phyloP scores from a whole-genome alignment of 352 stramenopile species.

The Pythium grandisporangium region DNA sequence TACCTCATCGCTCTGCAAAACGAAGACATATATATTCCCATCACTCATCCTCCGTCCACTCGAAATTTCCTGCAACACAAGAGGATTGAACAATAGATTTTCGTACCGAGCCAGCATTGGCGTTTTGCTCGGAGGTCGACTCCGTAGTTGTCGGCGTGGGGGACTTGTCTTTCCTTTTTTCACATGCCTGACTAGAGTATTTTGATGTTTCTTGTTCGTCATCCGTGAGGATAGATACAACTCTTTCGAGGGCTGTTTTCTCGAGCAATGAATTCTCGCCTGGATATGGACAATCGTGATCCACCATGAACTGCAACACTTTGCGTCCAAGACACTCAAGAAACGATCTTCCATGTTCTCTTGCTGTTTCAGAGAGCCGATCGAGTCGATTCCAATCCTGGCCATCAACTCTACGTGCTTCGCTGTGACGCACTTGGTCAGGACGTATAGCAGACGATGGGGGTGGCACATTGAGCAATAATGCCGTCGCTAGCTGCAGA shows the following conservation, averaged over 20 bases:
- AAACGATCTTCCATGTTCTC: constrained; percentile 28
- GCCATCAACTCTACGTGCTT: constrained; percentile 14
- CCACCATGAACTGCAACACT: constrained; percentile 47
- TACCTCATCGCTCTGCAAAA: constrained; percentile 9
- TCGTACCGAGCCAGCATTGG: too few species aligned
- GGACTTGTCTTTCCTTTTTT: too few species aligned
- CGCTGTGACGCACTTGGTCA: too few species aligned
- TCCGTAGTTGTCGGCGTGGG: too few species aligned
- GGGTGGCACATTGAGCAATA: constrained; percentile 45
- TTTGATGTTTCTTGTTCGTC: constrained; percentile 9
- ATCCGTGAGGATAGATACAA: constrained; percentile 19
- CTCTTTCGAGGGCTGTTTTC: constrained; percentile 43
- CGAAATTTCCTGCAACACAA: background rate
- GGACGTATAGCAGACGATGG: background rate
- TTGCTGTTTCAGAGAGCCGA: constrained; percentile 30
- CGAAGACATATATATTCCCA: too few species aligned
- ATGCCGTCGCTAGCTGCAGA: constrained; percentile 46
- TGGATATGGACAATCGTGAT: constrained; percentile 13
- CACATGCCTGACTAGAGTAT: background rate
- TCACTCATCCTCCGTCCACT: too few species aligned
- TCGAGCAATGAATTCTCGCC: constrained; percentile 32
- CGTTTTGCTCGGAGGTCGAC: background rate
- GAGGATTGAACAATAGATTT: too few species aligned
- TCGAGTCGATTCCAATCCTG: constrained; percentile 52
- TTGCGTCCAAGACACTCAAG: constrained; percentile 29